Conservation (phyloP, 78 protist species). For the Isochrysis galbana region DNA sequence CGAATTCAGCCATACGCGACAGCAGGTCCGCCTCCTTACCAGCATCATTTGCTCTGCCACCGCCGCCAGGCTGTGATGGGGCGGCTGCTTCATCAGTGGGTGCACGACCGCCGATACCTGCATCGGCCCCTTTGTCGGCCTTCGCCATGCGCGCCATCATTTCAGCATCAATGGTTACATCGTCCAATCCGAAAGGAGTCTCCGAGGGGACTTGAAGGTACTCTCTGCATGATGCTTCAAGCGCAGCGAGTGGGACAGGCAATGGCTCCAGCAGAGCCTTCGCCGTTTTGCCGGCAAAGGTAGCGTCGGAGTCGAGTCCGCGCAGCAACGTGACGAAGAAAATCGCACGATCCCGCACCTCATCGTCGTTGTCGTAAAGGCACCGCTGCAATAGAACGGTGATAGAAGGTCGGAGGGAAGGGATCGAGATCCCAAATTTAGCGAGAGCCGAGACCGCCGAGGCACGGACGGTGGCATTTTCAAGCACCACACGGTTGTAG, state of each 20-base stretch:
- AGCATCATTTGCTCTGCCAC: neutral
- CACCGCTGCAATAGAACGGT: constrained; percentile 69
- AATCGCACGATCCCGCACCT: constrained; percentile 92
- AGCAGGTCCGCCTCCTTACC: constrained; percentile 33
- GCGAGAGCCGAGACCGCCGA: constrained; percentile 92
- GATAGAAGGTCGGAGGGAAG: constrained; percentile 61
- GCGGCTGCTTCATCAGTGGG: neutral
- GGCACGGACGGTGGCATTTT: constrained; percentile 68
- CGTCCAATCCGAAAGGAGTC: neutral
- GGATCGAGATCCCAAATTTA: constrained; percentile 83
- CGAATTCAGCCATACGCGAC: constrained; percentile 74
- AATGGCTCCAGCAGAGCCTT: constrained; percentile 33
- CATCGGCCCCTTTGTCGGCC: neutral
- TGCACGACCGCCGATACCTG: neutral
- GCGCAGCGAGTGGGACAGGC: constrained; percentile 19
- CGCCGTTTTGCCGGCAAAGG: neutral
- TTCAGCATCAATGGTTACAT: neutral
- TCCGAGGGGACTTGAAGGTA: neutral
- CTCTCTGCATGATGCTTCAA: constrained; percentile 12
- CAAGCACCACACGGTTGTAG: constrained; percentile 89
- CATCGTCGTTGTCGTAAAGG: constrained; percentile 88
- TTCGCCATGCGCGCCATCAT: neutral
- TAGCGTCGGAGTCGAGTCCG: neutral
- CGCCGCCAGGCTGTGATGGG: neutral
- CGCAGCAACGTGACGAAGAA: constrained; percentile 57